phyloP scores from a whole-genome alignment of 2,329 filamentous ascomycete species.

The Nigrospora osmanthi region DNA sequence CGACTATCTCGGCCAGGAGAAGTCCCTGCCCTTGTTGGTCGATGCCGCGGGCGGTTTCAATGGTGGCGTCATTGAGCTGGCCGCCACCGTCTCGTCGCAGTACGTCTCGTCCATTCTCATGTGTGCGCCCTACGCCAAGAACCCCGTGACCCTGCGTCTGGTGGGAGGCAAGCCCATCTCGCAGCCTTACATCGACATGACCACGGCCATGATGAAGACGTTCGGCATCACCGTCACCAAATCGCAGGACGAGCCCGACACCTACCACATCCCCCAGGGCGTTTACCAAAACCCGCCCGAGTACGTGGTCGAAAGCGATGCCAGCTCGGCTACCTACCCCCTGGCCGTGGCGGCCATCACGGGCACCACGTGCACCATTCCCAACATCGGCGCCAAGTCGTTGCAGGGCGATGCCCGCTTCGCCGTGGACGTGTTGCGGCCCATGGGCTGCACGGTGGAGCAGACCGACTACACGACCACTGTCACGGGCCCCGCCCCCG shows the following conservation, averaged over 20 bases:
- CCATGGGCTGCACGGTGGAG: slow-evolving; percentile 88
- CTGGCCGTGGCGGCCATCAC: slow-evolving; percentile 91
- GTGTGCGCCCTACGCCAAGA: slow-evolving; percentile 94
- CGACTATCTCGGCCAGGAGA: slow-evolving; percentile 75
- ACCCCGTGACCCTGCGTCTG: slow-evolving; percentile 80
- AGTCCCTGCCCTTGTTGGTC: slow-evolving; percentile 78
- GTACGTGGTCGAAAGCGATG: slow-evolving; percentile 93
- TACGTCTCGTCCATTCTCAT: slow-evolving; percentile 96
- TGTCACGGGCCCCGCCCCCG: slow-evolving; percentile 76
- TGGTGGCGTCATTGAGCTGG: slow-evolving; percentile 83
- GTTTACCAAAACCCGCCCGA: slow-evolving; percentile 75
- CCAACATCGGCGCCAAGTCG: slow-evolving; percentile 88
- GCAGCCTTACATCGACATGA: slow-evolving; percentile 98
- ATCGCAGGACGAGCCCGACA: slow-evolving; percentile 74
- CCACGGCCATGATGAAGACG: slow-evolving; percentile 89
- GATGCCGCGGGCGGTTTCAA: slow-evolving; percentile 75
- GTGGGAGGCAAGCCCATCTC: slow-evolving; percentile 98
- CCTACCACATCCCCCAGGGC: slow-evolving; percentile 86
- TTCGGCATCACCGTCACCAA: slow-evolving; percentile 79
- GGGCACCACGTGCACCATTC: slow-evolving; percentile 89
- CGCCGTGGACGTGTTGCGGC: slow-evolving; percentile 77
- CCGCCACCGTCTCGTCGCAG: slow-evolving; percentile 95
- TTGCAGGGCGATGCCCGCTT: slow-evolving; percentile 94
- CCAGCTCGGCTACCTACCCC: slow-evolving; percentile 94
- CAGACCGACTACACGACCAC: slow-evolving; percentile 84